Percentiles rank a stretch among this genome's conserved stretches.
These are phyloP conservation scores for grape (Vitis vinifera) DNA, from an alignment of 164 flowering plant genomes.

Conservation along the genomic window ASM3070453v1 NC_081822.1:8783501-8784000, in stretches of 20 bases:
- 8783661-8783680: slow-evolving; percentile 22
- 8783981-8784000: too few relatives aligned
- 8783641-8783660: slow-evolving; percentile 32
- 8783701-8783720: slow-evolving; percentile 1
- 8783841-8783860: not conserved
- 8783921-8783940: too few relatives aligned
- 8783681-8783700: slow-evolving; percentile 7
- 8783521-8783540: slow-evolving; percentile 27
- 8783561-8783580: slow-evolving; percentile 31
- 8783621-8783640: slow-evolving; percentile 11
- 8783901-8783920: too few relatives aligned
- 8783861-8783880: too few relatives aligned
- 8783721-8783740: slow-evolving; percentile 3
- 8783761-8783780: slow-evolving; percentile 86
- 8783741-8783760: slow-evolving; percentile 65
- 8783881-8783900: too few relatives aligned
- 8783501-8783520: too few relatives aligned
- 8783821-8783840: slow-evolving; percentile 52
- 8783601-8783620: slow-evolving; percentile 4
- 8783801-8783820: slow-evolving; percentile 71
- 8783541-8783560: slow-evolving; percentile 40
- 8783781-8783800: slow-evolving; percentile 59
- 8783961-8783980: too few relatives aligned
- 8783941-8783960: too few relatives aligned
- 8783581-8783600: slow-evolving; percentile 24